These are phyloP conservation scores for Parmelia sp. DNA, from an alignment of 495 filamentous ascomycete species.

Conservation along the genomic window DNA sequence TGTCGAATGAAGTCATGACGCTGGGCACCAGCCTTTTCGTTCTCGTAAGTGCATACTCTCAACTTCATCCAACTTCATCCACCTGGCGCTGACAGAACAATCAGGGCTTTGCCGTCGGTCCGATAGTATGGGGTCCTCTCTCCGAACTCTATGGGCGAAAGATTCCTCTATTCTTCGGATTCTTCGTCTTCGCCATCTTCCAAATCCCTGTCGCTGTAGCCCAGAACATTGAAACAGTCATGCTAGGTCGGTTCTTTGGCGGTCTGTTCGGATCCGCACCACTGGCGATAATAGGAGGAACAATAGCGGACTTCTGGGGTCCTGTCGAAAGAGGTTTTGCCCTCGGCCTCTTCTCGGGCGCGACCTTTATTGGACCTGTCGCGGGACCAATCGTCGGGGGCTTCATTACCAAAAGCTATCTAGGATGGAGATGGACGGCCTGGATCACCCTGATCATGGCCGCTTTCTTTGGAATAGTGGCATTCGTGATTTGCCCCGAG, in stretches of 20 bases:
- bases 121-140: conserved; percentile 57
- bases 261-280: conserved; percentile 53
- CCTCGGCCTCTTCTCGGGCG: conserved; percentile 49
- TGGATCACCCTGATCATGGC: conserved; percentile 52
- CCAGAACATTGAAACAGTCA: conserved; percentile 45
- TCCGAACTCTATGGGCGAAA: conserved; percentile 73
- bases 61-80: not conserved
- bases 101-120: conserved; percentile 43
- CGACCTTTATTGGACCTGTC: conserved; percentile 49
- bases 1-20: conserved; percentile 43
- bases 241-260: conserved; percentile 50
- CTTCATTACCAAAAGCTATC: conserved; percentile 43
- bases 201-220: conserved; percentile 51
- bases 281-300: conserved; percentile 57
- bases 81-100: not conserved
- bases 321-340: conserved; percentile 55
- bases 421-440: conserved; percentile 55
- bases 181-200: conserved; percentile 47
- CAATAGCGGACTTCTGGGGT: conserved; percentile 55
- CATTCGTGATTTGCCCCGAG: conserved; percentile 44
- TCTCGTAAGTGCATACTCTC: conserved; percentile 30
- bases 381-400: conserved; percentile 50
- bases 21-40: conserved; percentile 52
- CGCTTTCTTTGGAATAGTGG: conserved; percentile 37
- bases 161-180: conserved; percentile 45